phyloP scores from a whole-genome alignment of 129 eudicot genomes.

The Deinandra increscens region DNA sequence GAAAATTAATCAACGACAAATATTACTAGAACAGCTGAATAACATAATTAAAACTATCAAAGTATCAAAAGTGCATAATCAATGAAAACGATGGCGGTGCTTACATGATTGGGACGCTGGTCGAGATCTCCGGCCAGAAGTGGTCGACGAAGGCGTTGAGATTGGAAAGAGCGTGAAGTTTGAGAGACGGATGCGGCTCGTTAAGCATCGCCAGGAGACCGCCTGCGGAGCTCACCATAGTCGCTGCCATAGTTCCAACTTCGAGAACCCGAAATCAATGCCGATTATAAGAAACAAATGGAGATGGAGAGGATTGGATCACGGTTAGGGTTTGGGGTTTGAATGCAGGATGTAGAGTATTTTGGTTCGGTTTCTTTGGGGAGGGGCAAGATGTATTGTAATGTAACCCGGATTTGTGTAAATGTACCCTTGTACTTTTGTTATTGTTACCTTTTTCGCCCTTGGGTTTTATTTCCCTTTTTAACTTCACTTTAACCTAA shows the following conservation, averaged over 20 bases:
- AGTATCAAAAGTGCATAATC: neutral
- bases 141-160: slow-evolving; percentile 66
- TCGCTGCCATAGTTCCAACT: slow-evolving; percentile 47
- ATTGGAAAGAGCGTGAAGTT: slow-evolving; percentile 76
- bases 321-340: slow-evolving; percentile 32
- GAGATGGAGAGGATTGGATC: slow-evolving; percentile 24
- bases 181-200: slow-evolving; percentile 66
- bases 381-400: slow-evolving; percentile 38
- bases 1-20: neutral
- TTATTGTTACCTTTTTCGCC: neutral
- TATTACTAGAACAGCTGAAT: neutral
- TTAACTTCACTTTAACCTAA: too few relatives aligned
- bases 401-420: neutral
- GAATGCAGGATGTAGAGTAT: neutral
- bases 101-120: slow-evolving; percentile 74
- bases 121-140: slow-evolving; percentile 98
- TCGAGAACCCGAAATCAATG: neutral
- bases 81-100: neutral
- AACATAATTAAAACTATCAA: neutral
- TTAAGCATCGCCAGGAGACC: slow-evolving; percentile 87
- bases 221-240: slow-evolving; percentile 88
- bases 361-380: slow-evolving; percentile 39
- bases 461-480: neutral
- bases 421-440: slow-evolving; percentile 12
- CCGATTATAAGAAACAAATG: slow-evolving; percentile 1